Evolutionary conservation across 768 basidiomycete species (phyloP).

Genomic region (Suillus paluster): DNA sequence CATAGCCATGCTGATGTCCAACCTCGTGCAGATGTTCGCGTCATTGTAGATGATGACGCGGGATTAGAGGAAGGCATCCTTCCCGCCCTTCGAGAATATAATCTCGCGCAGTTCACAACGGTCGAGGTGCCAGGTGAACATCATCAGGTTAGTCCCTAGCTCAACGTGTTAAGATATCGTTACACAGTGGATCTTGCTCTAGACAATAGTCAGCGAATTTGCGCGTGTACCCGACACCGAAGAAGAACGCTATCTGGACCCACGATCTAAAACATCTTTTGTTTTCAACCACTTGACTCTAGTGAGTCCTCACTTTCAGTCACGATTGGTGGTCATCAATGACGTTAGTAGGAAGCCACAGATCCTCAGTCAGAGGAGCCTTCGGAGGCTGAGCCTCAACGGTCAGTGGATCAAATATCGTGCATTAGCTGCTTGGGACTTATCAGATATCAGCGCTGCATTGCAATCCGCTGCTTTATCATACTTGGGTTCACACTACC

Average conservation of each 20-base stretch:
- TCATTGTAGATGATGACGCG: conserved; percentile 86
- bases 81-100: conserved; percentile 83
- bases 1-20: conserved; percentile 6
- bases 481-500: conserved; percentile 84
- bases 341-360: conserved; percentile 66
- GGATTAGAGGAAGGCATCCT: conserved; percentile 77
- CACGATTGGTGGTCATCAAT: conserved; percentile 15
- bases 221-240: conserved; percentile 53
- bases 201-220: conserved; percentile 85
- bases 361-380: conserved; percentile 68
- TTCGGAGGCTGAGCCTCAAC: conserved; percentile 70
- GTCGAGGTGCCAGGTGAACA: conserved; percentile 80
- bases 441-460: conserved; percentile 52
- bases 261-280: conserved; percentile 78
- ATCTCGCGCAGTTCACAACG: conserved; percentile 84
- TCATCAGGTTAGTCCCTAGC: conserved; percentile 64
- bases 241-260: conserved; percentile 81
- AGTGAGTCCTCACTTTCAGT: conserved; percentile 48
- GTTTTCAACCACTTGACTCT: conserved; percentile 84
- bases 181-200: conserved; percentile 10
- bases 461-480: conserved; percentile 68
- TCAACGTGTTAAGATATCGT: not conserved
- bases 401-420: conserved; percentile 49
- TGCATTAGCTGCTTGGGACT: not conserved
- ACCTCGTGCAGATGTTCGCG: conserved; percentile 74